phyloP scores from a whole-genome alignment of 1,284 basidiomycete genomes.

The Cystobasidium pallidum region DNA sequence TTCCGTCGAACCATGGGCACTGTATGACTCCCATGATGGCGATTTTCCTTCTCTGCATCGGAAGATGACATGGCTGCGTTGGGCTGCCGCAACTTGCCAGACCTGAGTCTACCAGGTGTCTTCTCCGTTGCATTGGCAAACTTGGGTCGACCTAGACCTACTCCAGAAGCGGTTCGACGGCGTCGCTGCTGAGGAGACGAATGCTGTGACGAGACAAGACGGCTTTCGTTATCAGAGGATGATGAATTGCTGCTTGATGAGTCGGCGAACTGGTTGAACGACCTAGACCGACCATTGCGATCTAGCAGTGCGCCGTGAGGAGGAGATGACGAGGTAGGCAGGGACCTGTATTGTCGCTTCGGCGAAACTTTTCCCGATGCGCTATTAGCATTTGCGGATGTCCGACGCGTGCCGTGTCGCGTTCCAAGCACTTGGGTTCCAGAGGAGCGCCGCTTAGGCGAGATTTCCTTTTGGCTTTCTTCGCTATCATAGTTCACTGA shows the following conservation, averaged over 20 bases:
- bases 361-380: slow-evolving; percentile 60
- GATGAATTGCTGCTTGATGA: slow-evolving; percentile 7
- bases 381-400: slow-evolving; percentile 54
- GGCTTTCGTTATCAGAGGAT: slow-evolving; percentile 11
- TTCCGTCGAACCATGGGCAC: slow-evolving; percentile 65
- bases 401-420: slow-evolving; percentile 6
- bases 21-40: slow-evolving; percentile 14
- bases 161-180: slow-evolving; percentile 3
- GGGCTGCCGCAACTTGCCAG: slow-evolving; percentile 34
- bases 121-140: neutral
- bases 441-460: slow-evolving; percentile 47
- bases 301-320: neutral
- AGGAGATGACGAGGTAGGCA: slow-evolving; percentile 26
- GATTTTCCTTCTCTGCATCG: slow-evolving; percentile 30
- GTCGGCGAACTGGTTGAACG: slow-evolving; percentile 4
- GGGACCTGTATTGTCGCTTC: neutral
- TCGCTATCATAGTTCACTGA: slow-evolving; percentile 41
- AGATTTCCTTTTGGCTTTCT: slow-evolving; percentile 51
- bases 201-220: neutral
- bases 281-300: slow-evolving; percentile 3
- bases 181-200: slow-evolving; percentile 14
- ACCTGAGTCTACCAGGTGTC: slow-evolving; percentile 38
- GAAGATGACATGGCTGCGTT: slow-evolving; percentile 10
- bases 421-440: slow-evolving; percentile 8
- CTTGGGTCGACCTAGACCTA: slow-evolving; percentile 57